Conservation (phyloP, 106 monocot genomes). For the Posidonia australis region DNA sequence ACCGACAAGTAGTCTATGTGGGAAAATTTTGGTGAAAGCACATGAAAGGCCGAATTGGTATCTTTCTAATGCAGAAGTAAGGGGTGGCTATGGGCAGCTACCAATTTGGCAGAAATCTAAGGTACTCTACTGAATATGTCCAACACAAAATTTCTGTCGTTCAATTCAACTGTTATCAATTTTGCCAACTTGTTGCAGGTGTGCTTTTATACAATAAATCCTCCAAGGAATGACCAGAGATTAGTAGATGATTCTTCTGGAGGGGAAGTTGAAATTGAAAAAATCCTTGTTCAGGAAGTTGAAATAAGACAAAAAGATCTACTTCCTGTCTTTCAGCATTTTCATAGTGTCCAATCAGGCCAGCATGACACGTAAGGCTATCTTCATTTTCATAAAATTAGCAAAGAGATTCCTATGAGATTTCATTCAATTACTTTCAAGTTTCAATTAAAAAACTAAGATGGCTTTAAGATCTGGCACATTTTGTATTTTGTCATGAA, state of each 20-base stretch:
- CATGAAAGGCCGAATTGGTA: conserved; percentile 53
- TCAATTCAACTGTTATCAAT: neutral
- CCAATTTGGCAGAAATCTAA: conserved; percentile 94
- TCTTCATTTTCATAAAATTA: neutral
- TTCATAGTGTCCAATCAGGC: conserved; percentile 32
- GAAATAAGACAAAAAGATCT: conserved; percentile 76
- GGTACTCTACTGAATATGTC: conserved; percentile 15
- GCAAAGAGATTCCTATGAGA: neutral
- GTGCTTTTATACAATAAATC: conserved; percentile 51
- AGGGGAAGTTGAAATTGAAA: conserved; percentile 87
- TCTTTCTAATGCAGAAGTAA: conserved; percentile 93
- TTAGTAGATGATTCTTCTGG: conserved; percentile 18
- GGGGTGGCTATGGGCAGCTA: conserved; percentile 42
- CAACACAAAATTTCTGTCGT: neutral
- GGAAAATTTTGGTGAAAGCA: conserved; percentile 31
- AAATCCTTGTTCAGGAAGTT: conserved; percentile 43
- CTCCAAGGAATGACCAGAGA: conserved; percentile 7
- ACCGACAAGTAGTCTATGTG: conserved; percentile 16
- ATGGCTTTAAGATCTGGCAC: too few relatives aligned
- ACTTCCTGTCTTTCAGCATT: conserved; percentile 84
- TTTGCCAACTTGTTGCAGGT: conserved; percentile 39
- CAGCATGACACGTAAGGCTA: conserved; percentile 47
- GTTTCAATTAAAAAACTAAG: neutral
- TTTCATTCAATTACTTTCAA: neutral
- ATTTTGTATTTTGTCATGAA: too few relatives aligned